Percentiles rank a stretch among this genome's conserved stretches.
Conservation (phyloP, 164 flowering plant species). For the Malania oleifera region DNA sequence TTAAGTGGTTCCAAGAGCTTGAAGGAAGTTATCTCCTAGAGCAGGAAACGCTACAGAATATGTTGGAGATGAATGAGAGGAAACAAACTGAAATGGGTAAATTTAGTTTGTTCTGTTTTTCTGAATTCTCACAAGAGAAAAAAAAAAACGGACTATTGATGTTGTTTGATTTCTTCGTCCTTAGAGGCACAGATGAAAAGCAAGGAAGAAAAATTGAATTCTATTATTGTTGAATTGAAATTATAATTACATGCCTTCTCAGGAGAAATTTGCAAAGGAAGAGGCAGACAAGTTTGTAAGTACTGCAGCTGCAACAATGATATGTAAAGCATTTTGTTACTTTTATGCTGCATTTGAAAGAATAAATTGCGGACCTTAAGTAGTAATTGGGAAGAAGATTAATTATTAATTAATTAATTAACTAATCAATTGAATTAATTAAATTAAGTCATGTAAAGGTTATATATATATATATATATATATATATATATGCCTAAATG, state of each 20-base stretch:
- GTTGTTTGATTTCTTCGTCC: slow-evolving; percentile 6
- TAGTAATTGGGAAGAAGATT: too few species aligned
- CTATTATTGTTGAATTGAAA: slow-evolving; percentile 41
- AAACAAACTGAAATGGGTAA: slow-evolving; percentile 54
- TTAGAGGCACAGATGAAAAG: slow-evolving; percentile 45
- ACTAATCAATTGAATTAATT: too few species aligned
- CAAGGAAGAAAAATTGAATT: slow-evolving; percentile 61
- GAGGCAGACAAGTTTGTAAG: slow-evolving; percentile 66
- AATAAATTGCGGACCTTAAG: too few species aligned
- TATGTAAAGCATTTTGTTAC: too few species aligned
- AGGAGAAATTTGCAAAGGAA: slow-evolving; percentile 50
- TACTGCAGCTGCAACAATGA: not conserved
- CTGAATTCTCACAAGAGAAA: not conserved
- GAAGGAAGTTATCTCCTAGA: slow-evolving; percentile 42
- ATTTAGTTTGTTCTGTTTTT: not conserved
- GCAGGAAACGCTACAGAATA: slow-evolving; percentile 39
- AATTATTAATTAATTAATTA: too few species aligned
- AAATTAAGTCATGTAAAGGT: too few species aligned
- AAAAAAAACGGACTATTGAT: too few species aligned
- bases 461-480: too few species aligned
- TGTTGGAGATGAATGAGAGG: slow-evolving; percentile 36
- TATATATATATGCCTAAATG: too few species aligned
- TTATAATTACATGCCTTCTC: slow-evolving; percentile 30
- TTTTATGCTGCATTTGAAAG: too few species aligned
- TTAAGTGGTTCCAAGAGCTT: slow-evolving; percentile 68